Evolutionary conservation across 768 basidiomycete species (phyloP).

Genomic region (Boletus tomentosulus): DNA sequence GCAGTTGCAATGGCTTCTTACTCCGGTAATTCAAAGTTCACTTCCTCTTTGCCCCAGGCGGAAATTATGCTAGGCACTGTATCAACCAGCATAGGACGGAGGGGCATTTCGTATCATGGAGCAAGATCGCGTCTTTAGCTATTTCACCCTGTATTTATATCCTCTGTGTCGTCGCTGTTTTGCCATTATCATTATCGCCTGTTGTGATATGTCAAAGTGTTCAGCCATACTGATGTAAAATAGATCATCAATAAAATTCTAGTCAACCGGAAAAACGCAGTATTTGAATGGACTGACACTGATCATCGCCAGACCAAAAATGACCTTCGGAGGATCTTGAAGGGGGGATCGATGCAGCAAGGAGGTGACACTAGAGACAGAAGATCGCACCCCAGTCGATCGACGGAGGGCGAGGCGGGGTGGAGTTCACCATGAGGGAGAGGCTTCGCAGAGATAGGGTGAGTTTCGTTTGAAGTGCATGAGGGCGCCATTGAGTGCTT

Average conservation of each 20-base stretch:
- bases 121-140: no score
- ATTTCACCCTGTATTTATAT: neutral
- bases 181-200: no score
- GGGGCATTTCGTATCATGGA: no score
- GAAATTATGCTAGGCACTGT: no score
- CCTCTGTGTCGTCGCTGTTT: no score
- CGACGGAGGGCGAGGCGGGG: neutral
- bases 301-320: neutral
- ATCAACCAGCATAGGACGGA: no score
- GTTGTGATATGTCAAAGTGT: no score
- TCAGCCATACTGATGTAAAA: neutral
- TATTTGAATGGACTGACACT: neutral
- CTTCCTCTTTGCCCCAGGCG: no score
- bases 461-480: neutral
- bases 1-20: no score
- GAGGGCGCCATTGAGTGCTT: constrained; percentile 81
- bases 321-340: no score
- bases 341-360: constrained; percentile 62
- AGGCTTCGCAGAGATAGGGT: neutral
- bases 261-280: neutral
- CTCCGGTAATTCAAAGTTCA: no score
- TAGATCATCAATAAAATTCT: neutral
- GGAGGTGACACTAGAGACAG: constrained; percentile 34
- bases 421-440: neutral
- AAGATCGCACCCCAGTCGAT: neutral